phyloP scores from a whole-genome alignment of 2,329 filamentous ascomycete genomes.

The Hymenoscyphus fraxineus region DNA sequence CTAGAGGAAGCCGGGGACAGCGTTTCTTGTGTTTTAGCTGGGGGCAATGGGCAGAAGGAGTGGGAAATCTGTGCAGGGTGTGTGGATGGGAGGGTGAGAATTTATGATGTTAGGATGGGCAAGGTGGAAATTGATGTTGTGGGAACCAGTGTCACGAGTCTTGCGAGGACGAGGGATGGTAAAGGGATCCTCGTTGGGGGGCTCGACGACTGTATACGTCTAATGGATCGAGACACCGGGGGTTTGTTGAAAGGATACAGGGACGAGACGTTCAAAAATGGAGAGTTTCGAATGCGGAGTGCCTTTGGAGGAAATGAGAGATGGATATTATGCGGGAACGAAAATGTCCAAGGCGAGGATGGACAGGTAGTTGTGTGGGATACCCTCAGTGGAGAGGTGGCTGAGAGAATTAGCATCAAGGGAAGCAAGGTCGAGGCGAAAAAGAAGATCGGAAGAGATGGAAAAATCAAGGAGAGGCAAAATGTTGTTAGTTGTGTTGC shows the following conservation, averaged over 20 bases:
- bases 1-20: slow-evolving; percentile 70
- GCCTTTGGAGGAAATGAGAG: slow-evolving; percentile 71
- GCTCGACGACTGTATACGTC: slow-evolving; percentile 70
- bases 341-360: slow-evolving; percentile 40
- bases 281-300: slow-evolving; percentile 29
- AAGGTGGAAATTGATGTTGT: slow-evolving; percentile 67
- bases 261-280: slow-evolving; percentile 44
- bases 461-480: slow-evolving; percentile 54
- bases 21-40: slow-evolving; percentile 41
- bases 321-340: slow-evolving; percentile 77
- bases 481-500: slow-evolving; percentile 61
- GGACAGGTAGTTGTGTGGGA: slow-evolving; percentile 70
- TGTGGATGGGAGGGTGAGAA: slow-evolving; percentile 77
- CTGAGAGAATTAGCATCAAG: slow-evolving; percentile 55
- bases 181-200: slow-evolving; percentile 70
- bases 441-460: slow-evolving; percentile 55
- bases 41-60: slow-evolving; percentile 29
- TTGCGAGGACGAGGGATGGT: slow-evolving; percentile 67
- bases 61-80: slow-evolving; percentile 68
- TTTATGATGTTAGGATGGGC: slow-evolving; percentile 80
- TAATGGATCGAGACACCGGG: slow-evolving; percentile 78
- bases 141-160: slow-evolving; percentile 68
- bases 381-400: slow-evolving; percentile 66
- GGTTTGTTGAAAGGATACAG: slow-evolving; percentile 69
- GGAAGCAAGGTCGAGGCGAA: slow-evolving; percentile 35